phyloP scores from a whole-genome alignment of 2,329 filamentous ascomycete species.

The Colletotrichum agaves region DNA sequence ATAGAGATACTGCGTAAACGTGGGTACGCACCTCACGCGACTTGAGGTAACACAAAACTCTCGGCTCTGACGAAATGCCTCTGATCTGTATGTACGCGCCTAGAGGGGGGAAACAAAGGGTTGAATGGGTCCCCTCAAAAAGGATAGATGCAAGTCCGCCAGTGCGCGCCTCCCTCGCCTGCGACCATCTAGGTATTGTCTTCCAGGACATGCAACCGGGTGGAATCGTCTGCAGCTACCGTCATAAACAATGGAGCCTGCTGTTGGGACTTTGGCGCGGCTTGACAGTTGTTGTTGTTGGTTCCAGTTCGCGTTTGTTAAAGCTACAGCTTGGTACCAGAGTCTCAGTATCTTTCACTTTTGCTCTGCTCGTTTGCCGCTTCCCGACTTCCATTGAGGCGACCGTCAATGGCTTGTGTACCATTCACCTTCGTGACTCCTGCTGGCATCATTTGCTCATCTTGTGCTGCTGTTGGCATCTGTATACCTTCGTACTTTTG shows the following conservation, averaged over 20 bases:
- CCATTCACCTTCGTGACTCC: neutral
- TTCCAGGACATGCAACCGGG: neutral
- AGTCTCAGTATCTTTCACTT: too few relatives aligned
- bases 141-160: neutral
- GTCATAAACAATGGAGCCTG: neutral
- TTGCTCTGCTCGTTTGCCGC: too few relatives aligned
- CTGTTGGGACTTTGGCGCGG: conserved; percentile 7
- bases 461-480: neutral
- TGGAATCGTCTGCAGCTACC: neutral
- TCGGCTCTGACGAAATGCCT: neutral
- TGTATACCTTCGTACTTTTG: neutral
- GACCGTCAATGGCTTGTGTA: too few relatives aligned
- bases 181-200: neutral
- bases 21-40: neutral
- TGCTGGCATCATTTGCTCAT: neutral
- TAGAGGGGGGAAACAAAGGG: conserved; percentile 14
- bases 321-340: too few relatives aligned
- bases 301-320: neutral
- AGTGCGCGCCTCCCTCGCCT: neutral
- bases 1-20: too few relatives aligned
- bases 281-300: neutral
- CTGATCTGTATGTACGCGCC: neutral
- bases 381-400: too few relatives aligned
- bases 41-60: conserved; percentile 1
- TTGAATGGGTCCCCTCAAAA: neutral